These are phyloP conservation scores for Protomyces pachydermus DNA, from an alignment of 1,139 yeast species.

Conservation along the genomic window DNA sequence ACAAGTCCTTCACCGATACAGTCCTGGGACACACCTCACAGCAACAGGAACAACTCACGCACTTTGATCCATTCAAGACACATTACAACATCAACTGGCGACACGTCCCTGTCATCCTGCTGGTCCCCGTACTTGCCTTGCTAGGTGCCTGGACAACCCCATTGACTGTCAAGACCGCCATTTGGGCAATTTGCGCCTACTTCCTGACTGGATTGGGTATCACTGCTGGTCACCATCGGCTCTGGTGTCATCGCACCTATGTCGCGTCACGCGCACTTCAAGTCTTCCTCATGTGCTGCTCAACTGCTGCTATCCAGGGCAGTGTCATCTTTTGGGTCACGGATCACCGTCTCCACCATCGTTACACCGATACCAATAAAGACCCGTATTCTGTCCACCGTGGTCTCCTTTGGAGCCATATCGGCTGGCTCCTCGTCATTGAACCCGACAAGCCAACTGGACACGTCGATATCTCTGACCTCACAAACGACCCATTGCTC, in stretches of 20 bases:
- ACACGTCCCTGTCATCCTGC: conserved; percentile 69
- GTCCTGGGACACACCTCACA: background rate
- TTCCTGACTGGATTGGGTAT: conserved; percentile 76
- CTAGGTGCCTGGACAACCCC: conserved; percentile 51
- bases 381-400: conserved; percentile 96
- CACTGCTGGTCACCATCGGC: conserved; percentile 88
- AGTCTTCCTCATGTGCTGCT: conserved; percentile 71
- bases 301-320: conserved; percentile 95
- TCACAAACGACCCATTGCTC: conserved; percentile 84
- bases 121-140: conserved; percentile 65
- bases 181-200: conserved; percentile 61
- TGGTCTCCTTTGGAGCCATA: conserved; percentile 92
- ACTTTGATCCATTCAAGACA: conserved; percentile 77
- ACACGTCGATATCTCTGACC: conserved; percentile 90
- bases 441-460: conserved; percentile 95
- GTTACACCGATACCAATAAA: conserved; percentile 95
- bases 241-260: conserved; percentile 86
- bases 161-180: conserved; percentile 56
- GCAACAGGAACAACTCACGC: conserved; percentile 10
- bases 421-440: conserved; percentile 94
- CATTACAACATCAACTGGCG: conserved; percentile 87
- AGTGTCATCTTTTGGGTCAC: conserved; percentile 99
- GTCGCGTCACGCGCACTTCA: conserved; percentile 68
- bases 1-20: background rate
- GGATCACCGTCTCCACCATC: conserved; percentile 93